phyloP scores from a whole-genome alignment of 805 yeast genomes.

The Kurtzmaniella fragi region DNA sequence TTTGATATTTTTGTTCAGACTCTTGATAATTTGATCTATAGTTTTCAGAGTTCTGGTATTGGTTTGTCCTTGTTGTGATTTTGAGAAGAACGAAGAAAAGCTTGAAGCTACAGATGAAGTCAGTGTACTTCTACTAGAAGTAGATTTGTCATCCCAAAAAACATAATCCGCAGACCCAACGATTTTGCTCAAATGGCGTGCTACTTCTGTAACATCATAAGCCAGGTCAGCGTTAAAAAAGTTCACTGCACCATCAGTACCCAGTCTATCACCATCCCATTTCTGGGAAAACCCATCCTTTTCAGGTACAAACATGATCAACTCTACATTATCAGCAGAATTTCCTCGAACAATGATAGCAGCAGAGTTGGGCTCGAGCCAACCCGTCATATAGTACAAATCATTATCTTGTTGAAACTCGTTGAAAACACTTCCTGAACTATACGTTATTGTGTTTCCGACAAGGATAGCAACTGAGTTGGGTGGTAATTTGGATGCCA shows the following conservation, averaged over 20 bases:
- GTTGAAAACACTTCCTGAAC: conserved; percentile 88
- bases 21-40: conserved; percentile 16
- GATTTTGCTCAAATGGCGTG: conserved; percentile 41
- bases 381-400: conserved; percentile 81
- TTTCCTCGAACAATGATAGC: conserved; percentile 60
- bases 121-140: conserved; percentile 1
- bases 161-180: conserved; percentile 46
- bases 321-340: conserved; percentile 43
- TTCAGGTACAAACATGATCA: conserved; percentile 84
- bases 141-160: conserved; percentile 46
- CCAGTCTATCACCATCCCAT: conserved; percentile 96
- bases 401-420: conserved; percentile 92
- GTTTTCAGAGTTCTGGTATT: conserved; percentile 7
- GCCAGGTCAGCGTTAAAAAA: conserved; percentile 85
- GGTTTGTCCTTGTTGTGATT: conserved; percentile 3
- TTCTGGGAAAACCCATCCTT: conserved; percentile 72
- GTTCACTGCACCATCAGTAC: conserved; percentile 74
- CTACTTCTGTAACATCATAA: conserved; percentile 43
- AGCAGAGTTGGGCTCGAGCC: conserved; percentile 84
- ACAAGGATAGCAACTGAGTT: conserved; percentile 68
- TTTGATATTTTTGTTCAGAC: conserved; percentile 31
- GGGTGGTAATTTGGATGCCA: conserved; percentile 55
- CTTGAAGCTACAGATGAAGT: conserved; percentile 7
- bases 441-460: conserved; percentile 68
- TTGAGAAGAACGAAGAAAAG: conserved; percentile 15